Evolutionary conservation across 495 filamentous ascomycete genomes (phyloP), one percentile per base, ranked within the genome.

Genomic region (Aspergillus campestris): DNA sequence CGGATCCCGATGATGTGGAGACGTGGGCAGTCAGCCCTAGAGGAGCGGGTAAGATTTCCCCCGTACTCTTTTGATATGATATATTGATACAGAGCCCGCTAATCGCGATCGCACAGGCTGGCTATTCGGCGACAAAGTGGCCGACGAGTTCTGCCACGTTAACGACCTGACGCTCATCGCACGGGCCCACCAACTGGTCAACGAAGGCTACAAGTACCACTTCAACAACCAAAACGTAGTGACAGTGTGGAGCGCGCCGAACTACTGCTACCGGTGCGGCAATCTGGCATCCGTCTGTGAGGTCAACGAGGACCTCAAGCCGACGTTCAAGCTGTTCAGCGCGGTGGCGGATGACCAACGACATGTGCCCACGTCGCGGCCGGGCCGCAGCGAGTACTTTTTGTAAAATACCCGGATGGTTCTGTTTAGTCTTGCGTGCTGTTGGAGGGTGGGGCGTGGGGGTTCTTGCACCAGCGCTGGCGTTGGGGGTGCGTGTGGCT

Each of bases 171-270:
- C 83, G 44, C 77, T 95, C 42, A 97, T 98, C 61, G 94, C 92
- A 3, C 81, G 92, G 42, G 92, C 92, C 1, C 92, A 98, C 69
- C 92, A 98, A 57, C 76, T 98, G 5, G 92, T 98, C 44, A 96
- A 97, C 50, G 92, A 98, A 63, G 92, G 92, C 31, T 98, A 94
- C 74, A 98, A 97, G 71, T 97, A 89, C 61, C 92, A 98, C 61
- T 98, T 98, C 66, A 67, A 80, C 41, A 83, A 95, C 58, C 91
- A 94, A 59, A 92, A 94, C 18, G 92, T 98, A 42, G 92, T 96
- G n/a, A 98, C 92, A 0, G 92, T 98, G 29, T 98, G 92, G 92
- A 94, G 87, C 28, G 92, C 92, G 0, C 92, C 92, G 8, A 98
- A 98, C 65, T 98, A 98, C 75, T 98, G 92, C 69, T 98, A 98